Evolutionary conservation across 2,329 filamentous ascomycete genomes (phyloP).

Genomic region (Mycosphaerella sp.): DNA sequence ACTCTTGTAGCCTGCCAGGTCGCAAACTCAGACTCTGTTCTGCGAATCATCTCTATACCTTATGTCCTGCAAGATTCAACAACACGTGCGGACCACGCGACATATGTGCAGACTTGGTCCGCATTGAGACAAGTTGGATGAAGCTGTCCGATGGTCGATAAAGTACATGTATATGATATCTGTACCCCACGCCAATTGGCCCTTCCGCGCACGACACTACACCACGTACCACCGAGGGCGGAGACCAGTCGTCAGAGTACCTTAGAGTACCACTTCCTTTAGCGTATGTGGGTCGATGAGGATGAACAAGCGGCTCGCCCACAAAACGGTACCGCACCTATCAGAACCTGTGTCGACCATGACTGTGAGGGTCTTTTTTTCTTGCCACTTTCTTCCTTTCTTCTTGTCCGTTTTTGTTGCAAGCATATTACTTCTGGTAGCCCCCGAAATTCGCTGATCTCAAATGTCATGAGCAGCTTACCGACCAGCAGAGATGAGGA

Average conservation of each 20-base stretch:
- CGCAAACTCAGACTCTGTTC: too few relatives aligned
- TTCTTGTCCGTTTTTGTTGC: background rate
- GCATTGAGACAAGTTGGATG: too few relatives aligned
- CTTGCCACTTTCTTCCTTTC: background rate
- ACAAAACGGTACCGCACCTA: background rate
- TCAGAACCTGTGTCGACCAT: constrained; percentile 6
- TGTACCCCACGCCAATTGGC: constrained; percentile 1
- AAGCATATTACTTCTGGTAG: background rate
- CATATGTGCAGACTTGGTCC: too few relatives aligned
- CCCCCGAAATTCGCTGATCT: background rate
- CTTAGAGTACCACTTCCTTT: background rate
- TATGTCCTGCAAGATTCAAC: background rate
- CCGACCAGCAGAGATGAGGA: background rate
- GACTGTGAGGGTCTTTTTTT: background rate
- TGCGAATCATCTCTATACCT: too few relatives aligned
- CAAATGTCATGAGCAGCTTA: constrained; percentile 4
- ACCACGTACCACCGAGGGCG: constrained; percentile 6
- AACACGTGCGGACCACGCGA: background rate
- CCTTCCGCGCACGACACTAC: background rate
- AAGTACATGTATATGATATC: too few relatives aligned
- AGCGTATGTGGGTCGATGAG: constrained; percentile 9
- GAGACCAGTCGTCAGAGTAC: background rate
- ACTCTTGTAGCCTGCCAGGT: too few relatives aligned
- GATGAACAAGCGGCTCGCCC: background rate
- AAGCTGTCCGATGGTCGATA: too few relatives aligned